A percentile compares a stretch with the other conserved stretches of the same genome.
Conservation (phyloP, 2,329 filamentous ascomycete genomes). For the Neonectria sp. region DNA sequence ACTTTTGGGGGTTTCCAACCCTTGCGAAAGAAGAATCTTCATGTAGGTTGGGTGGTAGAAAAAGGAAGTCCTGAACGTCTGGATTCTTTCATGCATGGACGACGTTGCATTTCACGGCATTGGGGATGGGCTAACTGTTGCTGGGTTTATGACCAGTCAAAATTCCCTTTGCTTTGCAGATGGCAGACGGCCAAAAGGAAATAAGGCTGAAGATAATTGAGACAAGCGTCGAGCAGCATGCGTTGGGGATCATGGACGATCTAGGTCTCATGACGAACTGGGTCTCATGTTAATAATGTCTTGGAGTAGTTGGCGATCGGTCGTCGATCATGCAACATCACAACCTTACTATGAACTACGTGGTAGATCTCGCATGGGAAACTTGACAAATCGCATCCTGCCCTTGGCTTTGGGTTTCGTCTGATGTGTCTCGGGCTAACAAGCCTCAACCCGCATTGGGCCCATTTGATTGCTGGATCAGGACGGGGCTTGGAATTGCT, state of each 20-base stretch:
- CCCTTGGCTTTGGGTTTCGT: not conserved
- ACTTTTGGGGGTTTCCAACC: not conserved
- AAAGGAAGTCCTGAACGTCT: not conserved
- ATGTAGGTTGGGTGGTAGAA: not conserved
- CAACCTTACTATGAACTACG: not conserved
- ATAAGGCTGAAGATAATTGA: not conserved
- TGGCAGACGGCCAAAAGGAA: not conserved
- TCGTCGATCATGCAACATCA: not conserved
- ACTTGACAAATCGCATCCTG: constrained; percentile 5
- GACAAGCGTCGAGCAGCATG: not conserved
- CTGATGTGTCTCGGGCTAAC: not conserved
- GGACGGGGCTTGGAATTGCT: not conserved
- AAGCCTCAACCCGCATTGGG: not conserved
- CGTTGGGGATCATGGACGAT: not conserved
- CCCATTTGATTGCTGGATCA: constrained; percentile 3
- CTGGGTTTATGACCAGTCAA: not conserved
- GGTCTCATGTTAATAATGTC: not conserved
- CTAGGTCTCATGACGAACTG: not conserved
- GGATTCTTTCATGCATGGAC: not conserved
- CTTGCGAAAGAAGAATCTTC: not conserved
- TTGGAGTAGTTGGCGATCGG: not conserved
- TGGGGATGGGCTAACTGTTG: not conserved
- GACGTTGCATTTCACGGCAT: not conserved
- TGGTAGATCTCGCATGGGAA: not conserved
- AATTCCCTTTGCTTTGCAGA: not conserved